Percentiles rank a stretch among this genome's conserved stretches.
Evolutionary conservation across 306 rosid genomes (phyloP).

Genomic region (Purshia tridentata): DNA sequence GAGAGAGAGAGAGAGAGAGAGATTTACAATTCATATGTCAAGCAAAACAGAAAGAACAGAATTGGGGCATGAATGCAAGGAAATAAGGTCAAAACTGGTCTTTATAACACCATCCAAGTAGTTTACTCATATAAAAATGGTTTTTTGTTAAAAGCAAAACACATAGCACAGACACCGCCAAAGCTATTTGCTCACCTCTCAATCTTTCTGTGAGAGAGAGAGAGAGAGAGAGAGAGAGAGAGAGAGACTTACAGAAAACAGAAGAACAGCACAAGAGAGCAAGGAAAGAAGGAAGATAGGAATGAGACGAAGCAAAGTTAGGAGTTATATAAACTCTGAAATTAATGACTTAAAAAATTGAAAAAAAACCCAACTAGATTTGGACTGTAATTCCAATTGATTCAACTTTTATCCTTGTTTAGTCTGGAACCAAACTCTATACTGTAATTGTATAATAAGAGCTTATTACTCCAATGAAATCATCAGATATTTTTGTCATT

Average conservation of each 20-base stretch:
- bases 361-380: no score
- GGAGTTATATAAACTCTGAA: conserved; percentile 10
- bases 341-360: background rate
- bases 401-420: no score
- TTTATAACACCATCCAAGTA: background rate
- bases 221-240: conserved; percentile 11
- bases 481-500: no score
- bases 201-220: background rate
- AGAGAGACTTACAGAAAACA: conserved; percentile 20
- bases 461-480: no score
- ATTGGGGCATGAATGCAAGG: background rate
- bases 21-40: background rate
- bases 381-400: no score
- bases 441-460: no score
- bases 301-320: conserved; percentile 12
- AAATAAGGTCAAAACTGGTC: background rate
- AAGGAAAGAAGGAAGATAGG: conserved; percentile 12
- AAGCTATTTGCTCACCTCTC: conserved; percentile 8
- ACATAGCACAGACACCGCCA: background rate
- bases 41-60: background rate
- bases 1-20: background rate
- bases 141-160: background rate
- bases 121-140: background rate
- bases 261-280: conserved; percentile 2
- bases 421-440: no score